Evolutionary conservation across 139 green algal genomes (phyloP), one percentile per base, ranked within the genome.

Genomic region (Micractinium conductrix): DNA sequence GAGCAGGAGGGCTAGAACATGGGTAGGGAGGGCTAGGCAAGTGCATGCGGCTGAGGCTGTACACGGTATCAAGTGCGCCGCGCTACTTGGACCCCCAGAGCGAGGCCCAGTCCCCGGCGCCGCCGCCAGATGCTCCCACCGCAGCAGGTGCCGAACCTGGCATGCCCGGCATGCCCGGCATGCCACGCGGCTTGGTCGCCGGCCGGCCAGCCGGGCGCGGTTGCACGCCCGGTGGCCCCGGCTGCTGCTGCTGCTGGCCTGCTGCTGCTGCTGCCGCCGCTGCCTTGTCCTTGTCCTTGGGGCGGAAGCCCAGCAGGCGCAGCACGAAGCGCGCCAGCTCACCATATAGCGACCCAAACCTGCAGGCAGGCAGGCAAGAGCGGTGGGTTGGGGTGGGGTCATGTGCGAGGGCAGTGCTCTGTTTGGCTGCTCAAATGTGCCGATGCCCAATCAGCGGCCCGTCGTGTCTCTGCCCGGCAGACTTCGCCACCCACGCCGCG

Each of bases 281-380:
- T 62, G 35, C n/a, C 73, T 75, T 38, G 44, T 43, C 10, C 50
- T 63, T 83, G 37, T 83, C 78, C 7, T 70, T 79, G 3, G 65
- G 38, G 40, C 80, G 91, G 73, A 92, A 93, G 33, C 95, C 95
- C 70, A 99, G 88, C 65, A 99, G 53, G 26, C 96, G 92, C 79
- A 99, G 91, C 9, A 99, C 87, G 78, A 98, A 99, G 28, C 97
- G 88, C 0, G 95, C 95, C 3, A 99, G 82, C 90, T 99, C 97
- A 1, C 93, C 95, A 84, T 99, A 99, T 33, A 99, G 80, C 0
- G 91, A 95, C 5, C 97, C 97, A 14, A 93, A 93, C 6, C 96
- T 89, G 84, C 79, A 86, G 6, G 21, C 14, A 48, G 17, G n/a
- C n/a, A n/a, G n/a, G n/a, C n/a, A n/a, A n/a, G n/a, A n/a, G n/a